Conservation (phyloP, 2,329 filamentous ascomycete species). For the Diaporthe sp. region DNA sequence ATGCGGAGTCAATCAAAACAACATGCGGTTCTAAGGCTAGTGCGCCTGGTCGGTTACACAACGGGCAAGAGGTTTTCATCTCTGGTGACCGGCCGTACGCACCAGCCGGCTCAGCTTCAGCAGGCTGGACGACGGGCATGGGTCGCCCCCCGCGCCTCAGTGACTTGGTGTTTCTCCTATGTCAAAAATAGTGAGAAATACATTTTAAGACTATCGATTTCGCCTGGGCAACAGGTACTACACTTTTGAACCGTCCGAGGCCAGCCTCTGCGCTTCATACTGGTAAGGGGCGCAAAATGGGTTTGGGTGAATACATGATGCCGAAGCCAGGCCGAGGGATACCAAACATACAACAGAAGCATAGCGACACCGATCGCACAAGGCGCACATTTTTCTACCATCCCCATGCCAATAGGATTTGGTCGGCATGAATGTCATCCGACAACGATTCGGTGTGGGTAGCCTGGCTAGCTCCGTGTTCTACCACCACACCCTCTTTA, state of each 20-base stretch:
- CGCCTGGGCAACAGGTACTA: not conserved
- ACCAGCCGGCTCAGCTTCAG: constrained; percentile 16
- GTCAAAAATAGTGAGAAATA: not conserved
- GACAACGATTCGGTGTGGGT: constrained; percentile 29
- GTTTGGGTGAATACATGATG: not conserved
- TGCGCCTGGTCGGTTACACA: constrained; percentile 26
- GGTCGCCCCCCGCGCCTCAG: not conserved
- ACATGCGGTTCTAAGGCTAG: constrained; percentile 2
- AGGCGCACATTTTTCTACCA: constrained; percentile 14
- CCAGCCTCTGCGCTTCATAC: not conserved
- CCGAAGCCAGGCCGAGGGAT: not conserved
- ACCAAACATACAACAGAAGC: not conserved
- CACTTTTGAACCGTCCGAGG: too few relatives aligned
- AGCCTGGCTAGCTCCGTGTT: constrained; percentile 29
- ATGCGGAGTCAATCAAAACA: constrained; percentile 24
- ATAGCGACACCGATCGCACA: constrained; percentile 13
- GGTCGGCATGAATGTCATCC: constrained; percentile 30
- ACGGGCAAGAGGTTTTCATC: constrained; percentile 2
- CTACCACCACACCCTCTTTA: constrained; percentile 23
- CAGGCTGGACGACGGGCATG: not conserved
- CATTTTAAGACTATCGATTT: not conserved
- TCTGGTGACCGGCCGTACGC: constrained; percentile 20
- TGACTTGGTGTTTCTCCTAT: not conserved
- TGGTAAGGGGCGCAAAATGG: not conserved
- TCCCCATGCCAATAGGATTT: constrained; percentile 2